Percentiles rank a stretch among this genome's conserved stretches.
Evolutionary conservation across 1,284 basidiomycete species (phyloP).

Genomic region (Cryptococcus wingfieldii): DNA sequence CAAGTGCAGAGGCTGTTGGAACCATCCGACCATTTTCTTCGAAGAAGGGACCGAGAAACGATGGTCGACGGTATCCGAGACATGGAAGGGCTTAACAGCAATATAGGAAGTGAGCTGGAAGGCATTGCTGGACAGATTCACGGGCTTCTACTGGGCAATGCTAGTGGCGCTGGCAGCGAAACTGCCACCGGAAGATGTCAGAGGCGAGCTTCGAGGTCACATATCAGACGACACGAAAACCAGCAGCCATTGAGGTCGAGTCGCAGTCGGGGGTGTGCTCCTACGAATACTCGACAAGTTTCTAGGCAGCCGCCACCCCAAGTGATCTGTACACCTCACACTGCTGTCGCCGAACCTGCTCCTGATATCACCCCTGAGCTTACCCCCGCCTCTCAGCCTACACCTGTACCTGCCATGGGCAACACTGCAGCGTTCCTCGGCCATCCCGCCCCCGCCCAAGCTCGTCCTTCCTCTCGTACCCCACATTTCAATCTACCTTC

Average conservation of each 20-base stretch:
- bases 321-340: too few species aligned
- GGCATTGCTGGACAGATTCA: neutral
- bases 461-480: neutral
- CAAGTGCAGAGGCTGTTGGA: too few species aligned
- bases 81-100: neutral
- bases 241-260: neutral
- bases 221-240: too few species aligned
- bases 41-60: neutral
- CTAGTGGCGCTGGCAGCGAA: neutral
- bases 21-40: neutral
- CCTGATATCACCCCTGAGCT: too few species aligned
- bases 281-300: conserved; percentile 2
- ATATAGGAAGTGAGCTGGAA: neutral
- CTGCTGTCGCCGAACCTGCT: too few species aligned
- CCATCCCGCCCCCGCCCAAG: too few species aligned
- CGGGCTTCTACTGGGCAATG: neutral
- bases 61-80: neutral
- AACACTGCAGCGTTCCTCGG: too few species aligned
- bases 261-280: conserved; percentile 6
- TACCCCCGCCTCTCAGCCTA: too few species aligned
- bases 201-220: too few species aligned
- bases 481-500: neutral
- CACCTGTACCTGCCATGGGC: too few species aligned
- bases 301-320: conserved; percentile 9
- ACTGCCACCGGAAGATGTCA: too few species aligned